These are phyloP conservation scores for Silene vulgaris DNA, from an alignment of 179 eudicot genomes.

Conservation along the genomic window DNA sequence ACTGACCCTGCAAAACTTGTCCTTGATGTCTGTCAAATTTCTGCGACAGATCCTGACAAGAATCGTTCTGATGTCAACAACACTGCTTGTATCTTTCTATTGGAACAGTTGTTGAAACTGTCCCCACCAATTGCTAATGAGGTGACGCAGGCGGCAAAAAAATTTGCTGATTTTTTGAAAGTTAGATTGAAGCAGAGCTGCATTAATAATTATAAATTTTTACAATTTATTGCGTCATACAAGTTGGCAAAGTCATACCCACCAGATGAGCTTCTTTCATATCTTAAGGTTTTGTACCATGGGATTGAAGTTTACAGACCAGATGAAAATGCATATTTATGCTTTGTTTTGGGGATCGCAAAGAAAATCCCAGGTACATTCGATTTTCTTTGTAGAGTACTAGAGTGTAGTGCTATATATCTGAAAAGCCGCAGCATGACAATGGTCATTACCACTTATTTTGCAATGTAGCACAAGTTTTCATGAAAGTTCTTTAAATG, in stretches of 20 bases:
- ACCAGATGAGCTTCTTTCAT: constrained; percentile 26
- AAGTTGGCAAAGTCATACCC: constrained; percentile 18
- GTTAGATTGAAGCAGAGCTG: background rate
- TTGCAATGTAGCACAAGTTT: background rate
- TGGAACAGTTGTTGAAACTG: constrained; percentile 24
- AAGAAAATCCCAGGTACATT: constrained; percentile 23
- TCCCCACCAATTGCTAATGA: constrained; percentile 21
- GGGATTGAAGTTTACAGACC: constrained; percentile 15
- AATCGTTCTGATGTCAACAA: background rate
- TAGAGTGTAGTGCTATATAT: background rate
- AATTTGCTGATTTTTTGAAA: constrained; percentile 28
- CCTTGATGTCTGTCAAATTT: constrained; percentile 25
- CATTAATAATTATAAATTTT: constrained; percentile 17
- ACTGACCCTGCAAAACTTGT: constrained; percentile 38
- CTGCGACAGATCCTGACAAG: constrained; percentile 9
- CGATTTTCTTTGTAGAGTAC: background rate
- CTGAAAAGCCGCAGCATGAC: too few species aligned
- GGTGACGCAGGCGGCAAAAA: constrained; percentile 24
- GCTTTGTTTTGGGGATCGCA: constrained; percentile 21
- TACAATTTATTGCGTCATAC: constrained; percentile 31
- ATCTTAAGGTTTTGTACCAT: constrained; percentile 18
- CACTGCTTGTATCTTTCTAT: constrained; percentile 18
- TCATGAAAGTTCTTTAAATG: background rate
- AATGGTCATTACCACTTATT: background rate
- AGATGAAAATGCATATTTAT: constrained; percentile 13